Base-by-base conservation (phyloP, 148 eudicot genomes). In the Nepenthes gracilis region DNA sequence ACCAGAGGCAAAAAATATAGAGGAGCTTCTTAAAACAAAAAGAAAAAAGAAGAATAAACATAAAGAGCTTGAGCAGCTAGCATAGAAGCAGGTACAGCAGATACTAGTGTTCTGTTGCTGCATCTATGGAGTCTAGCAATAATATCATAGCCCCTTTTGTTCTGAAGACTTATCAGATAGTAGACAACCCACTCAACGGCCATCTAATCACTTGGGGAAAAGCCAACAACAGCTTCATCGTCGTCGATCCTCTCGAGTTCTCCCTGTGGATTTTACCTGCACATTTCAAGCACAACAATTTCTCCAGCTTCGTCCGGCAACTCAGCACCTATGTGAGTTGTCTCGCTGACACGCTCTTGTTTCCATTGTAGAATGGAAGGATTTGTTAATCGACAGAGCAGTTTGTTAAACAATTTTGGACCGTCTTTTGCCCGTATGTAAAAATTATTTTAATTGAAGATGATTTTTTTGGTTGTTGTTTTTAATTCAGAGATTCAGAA, bases 271-370 rank as follows among this genome's bases (percentile, higher is more conserved):
- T 86, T 33, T 77, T 89, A 38, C 85, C 97, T 1, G 66, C 72
- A 6, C 76, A 64, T 68, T 89, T 89, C 83, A 89, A 89, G 71
- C 96, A 89, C 67, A 78, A 74, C 70, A 89, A 89, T 61, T 89
- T 89, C 82, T 89, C 96, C 2, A 89, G 97, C 75, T 89, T 89
- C 59, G 81, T 89, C 67, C 97, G 94, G 15, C 97, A 89, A 40
- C 90, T 89, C 77, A 89, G 85, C 57, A 85, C 96, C 14, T 89
- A 89, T 69, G 96, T 89, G 65, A 68, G 92, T 71, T 60, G 2
- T 34, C 35, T 60, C 36, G 2, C 33, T 9, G 1, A 35, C 2
- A 33, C 6, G 1, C 14, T 48, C 7, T 0, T 36, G 23, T 55
- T 14, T 8, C 7, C 6, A 62, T 40, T 6, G 2, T 14, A 40